Base-by-base conservation (phyloP, 192 early-diverging fungal species). In the Linnemannia hyalina region DNA sequence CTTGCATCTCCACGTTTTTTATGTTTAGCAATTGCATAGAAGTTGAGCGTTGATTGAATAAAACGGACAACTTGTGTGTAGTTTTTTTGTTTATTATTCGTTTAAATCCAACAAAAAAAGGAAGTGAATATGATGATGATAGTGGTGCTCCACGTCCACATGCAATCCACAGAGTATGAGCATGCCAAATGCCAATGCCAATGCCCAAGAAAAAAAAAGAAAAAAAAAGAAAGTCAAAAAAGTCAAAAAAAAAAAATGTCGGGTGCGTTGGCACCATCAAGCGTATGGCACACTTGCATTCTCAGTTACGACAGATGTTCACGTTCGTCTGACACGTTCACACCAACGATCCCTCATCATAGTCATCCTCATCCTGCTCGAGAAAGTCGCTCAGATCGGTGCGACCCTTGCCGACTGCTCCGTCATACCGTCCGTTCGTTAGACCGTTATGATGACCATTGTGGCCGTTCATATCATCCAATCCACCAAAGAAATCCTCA, bases 261-360 rank as follows among this genome's bases (percentile, higher is more conserved):
- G n/a, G n/a, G 55, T 57, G n/a, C 55, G 6, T 57, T 26, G 55
- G 23, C n/a, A 6, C 55, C 55, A 57, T n/a, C n/a, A 26, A n/a
- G 23, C 7, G 55, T 0, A 57, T 49, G 55, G 55, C 55, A 9
- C 55, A n/a, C n/a, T 57, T 8, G 55, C 20, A 16, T 22, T 10
- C 23, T 57, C n/a, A 8, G 55, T n/a, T 26, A 16, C 49, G 5
- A 52, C 18, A 52, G 16, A 52, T 52, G 49, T 52, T 57, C 23
- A 26, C 22, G 57, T 60, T 60, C 26, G n/a, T 32, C 42, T 49
- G 44, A 10, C 38, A 52, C 32, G 38, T 11, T 75, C 72, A 82
- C n/a, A 77, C 68, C 42, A 82, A 77, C 18, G 81, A 77, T 16
- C 70, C 75, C 1, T 84, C 82, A 46, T 85, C 83, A 54, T 65